Percentiles rank a stretch among this genome's conserved stretches.
phyloP scores from a whole-genome alignment of 2,329 filamentous ascomycete species.

The Berkeleyomyces basicola region DNA sequence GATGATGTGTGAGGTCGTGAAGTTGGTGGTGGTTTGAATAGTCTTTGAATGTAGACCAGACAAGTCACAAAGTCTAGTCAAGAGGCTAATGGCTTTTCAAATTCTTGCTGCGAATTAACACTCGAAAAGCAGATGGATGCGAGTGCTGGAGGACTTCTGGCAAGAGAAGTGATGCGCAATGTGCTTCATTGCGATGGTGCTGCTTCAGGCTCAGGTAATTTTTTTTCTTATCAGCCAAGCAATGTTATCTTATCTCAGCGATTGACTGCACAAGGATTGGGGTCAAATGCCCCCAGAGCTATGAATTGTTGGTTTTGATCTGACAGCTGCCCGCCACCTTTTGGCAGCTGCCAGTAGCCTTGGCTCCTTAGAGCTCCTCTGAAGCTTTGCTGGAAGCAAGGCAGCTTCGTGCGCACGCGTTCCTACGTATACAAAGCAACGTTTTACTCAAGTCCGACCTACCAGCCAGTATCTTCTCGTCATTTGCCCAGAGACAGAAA shows the following conservation, averaged over 20 bases:
- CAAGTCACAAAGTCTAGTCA: not conserved
- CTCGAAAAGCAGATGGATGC: too few relatives aligned
- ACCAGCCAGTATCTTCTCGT: not conserved
- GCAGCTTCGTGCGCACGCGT: conserved; percentile 12
- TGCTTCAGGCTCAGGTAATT: not conserved
- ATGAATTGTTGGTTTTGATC: not conserved
- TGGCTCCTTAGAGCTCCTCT: conserved; percentile 2
- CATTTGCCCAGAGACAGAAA: not conserved
- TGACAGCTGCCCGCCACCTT: not conserved
- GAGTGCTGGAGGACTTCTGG: too few relatives aligned
- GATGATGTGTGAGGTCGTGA: conserved; percentile 21
- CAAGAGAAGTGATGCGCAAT: too few relatives aligned
- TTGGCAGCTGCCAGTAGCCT: not conserved
- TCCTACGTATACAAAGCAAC: not conserved
- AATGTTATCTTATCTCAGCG: conserved; percentile 8
- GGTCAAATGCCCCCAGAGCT: not conserved
- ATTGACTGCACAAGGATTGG: not conserved
- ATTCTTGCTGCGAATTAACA: too few relatives aligned
- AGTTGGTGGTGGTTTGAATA: not conserved
- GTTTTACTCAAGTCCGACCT: not conserved
- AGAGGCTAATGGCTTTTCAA: too few relatives aligned
- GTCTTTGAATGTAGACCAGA: not conserved
- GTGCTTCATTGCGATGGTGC: too few relatives aligned
- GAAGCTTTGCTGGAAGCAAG: conserved; percentile 10
- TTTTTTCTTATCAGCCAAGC: conserved; percentile 2